Percentiles rank a stretch among this genome's conserved stretches.
These are phyloP conservation scores for Baudoinia panamericana DNA, from an alignment of 495 filamentous ascomycete genomes.

Conservation along the genomic window DNA sequence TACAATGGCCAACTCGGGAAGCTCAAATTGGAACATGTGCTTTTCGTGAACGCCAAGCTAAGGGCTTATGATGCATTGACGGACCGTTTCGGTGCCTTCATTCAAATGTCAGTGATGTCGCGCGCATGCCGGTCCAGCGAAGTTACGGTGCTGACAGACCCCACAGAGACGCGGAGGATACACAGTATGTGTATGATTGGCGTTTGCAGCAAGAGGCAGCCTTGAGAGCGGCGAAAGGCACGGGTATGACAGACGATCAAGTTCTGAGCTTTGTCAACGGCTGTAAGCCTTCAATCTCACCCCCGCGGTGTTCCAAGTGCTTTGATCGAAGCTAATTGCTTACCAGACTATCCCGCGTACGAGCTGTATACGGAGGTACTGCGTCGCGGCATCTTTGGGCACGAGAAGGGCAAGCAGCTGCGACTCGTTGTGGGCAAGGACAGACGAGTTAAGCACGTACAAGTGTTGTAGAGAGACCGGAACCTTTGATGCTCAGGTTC, in stretches of 20 bases:
- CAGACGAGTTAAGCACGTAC: slow-evolving; percentile 23
- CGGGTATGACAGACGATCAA: slow-evolving; percentile 66
- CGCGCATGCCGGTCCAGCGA: too few species aligned
- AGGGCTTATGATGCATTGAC: slow-evolving; percentile 59
- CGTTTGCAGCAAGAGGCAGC: slow-evolving; percentile 65
- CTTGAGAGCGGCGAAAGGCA: slow-evolving; percentile 49
- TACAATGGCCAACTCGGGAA: slow-evolving; percentile 40
- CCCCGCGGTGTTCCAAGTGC: too few species aligned
- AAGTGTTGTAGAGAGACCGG: too few species aligned
- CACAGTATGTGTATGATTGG: slow-evolving; percentile 75
- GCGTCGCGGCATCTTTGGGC: slow-evolving; percentile 23
- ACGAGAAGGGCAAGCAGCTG: slow-evolving; percentile 24
- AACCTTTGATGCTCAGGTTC: too few species aligned
- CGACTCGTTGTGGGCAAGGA: slow-evolving; percentile 26
- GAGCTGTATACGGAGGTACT: slow-evolving; percentile 30
- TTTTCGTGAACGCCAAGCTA: slow-evolving; percentile 59
- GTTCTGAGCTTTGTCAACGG: slow-evolving; percentile 54
- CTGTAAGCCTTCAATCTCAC: slow-evolving; percentile 44
- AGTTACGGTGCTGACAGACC: slow-evolving; percentile 5
- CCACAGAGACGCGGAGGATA: slow-evolving; percentile 58
- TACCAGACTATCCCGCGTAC: slow-evolving; percentile 49
- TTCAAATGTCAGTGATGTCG: slow-evolving; percentile 54
- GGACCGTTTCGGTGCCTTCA: slow-evolving; percentile 61
- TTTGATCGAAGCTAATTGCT: not conserved
- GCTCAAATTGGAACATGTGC: slow-evolving; percentile 53